Evolutionary conservation across 371 early-diverging fungal species (phyloP), one percentile per base, ranked within the genome.

Genomic region (Mucor sp.): DNA sequence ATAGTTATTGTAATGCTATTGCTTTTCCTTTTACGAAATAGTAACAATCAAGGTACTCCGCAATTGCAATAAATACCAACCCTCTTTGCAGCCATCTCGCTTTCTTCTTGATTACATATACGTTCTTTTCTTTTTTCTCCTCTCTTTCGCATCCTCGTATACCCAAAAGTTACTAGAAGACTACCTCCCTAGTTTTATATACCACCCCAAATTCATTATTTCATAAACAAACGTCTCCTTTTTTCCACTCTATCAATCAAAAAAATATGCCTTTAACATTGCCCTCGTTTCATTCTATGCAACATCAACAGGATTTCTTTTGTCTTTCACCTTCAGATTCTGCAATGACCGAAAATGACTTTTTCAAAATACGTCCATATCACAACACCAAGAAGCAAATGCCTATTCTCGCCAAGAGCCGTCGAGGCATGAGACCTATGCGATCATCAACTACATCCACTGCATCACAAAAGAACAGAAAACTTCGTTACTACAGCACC

Each of bases 361-460:
- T 61, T 43, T 62, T 23, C 19, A 55, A 55, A 32, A 58, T 67
- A 28, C 67, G 67, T 23, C 56, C 39, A 30, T 61, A 60, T 11
- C 61, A 43, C 1, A 61, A 44, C 21, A 35, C 17, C 39, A 41
- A 67, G 28, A 50, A 44, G 25, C 33, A 33, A 27, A 21, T 57
- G 43, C 56, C 33, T 58, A 19, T 44, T 39, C 30, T 35, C 8
- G 27, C 30, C 19, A 55, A 67, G 32, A 67, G 30, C 17, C 33
- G 62, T 19, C 27, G 67, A 58, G 67, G 67, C 4, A 53, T 67
- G 62, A 30, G 67, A 33, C 67, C 67, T 33, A 50, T 56, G 39
- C 48, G 62, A 19, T 62, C 67, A 33, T 27, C 63, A 14, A 63
- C 28, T 21, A 50, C 47, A 50, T 48, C 28, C 15, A 58, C 58